Percentiles rank a stretch among this genome's conserved stretches.
These are phyloP conservation scores for Persicaria tinctoria DNA, from an alignment of 148 eudicot genomes.

Conservation along the genomic window DNA sequence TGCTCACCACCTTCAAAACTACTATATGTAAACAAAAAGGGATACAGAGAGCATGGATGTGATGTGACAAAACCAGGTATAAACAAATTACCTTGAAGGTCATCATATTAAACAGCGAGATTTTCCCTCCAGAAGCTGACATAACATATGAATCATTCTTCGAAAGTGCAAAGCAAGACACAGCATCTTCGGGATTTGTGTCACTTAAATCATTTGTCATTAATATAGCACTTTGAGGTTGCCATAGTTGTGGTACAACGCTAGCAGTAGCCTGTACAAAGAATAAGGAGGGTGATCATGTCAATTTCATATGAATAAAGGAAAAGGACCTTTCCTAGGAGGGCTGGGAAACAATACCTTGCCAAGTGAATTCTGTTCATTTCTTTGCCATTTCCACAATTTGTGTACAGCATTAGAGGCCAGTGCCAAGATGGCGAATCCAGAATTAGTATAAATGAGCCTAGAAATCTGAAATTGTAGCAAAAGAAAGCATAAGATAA, in stretches of 20 bases:
- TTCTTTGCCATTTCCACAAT: conserved; percentile 83
- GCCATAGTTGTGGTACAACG: conserved; percentile 69
- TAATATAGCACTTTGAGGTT: conserved; percentile 71
- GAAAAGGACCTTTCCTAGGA: conserved; percentile 1
- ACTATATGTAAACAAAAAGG: neutral
- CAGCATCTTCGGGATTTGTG: conserved; percentile 69
- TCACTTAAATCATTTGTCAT: conserved; percentile 81
- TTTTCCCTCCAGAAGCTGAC: conserved; percentile 92
- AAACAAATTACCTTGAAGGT: conserved; percentile 53
- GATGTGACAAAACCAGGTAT: neutral
- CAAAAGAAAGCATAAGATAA: conserved; percentile 6
- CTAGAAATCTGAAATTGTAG: conserved; percentile 51
- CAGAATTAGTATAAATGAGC: conserved; percentile 82
- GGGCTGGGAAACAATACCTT: conserved; percentile 43
- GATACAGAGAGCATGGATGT: neutral
- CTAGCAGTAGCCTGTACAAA: conserved; percentile 61
- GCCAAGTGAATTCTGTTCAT: conserved; percentile 47
- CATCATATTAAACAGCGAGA: conserved; percentile 84
- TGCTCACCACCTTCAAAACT: neutral
- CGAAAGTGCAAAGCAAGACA: conserved; percentile 84
- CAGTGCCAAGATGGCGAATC: conserved; percentile 68
- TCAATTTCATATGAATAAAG: neutral
- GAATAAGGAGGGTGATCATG: neutral
- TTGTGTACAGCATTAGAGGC: conserved; percentile 82
- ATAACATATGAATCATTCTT: conserved; percentile 87